These are phyloP conservation scores for Paraleonurus japonicus DNA, from an alignment of 257 asterid species.

Conservation along the genomic window DNA sequence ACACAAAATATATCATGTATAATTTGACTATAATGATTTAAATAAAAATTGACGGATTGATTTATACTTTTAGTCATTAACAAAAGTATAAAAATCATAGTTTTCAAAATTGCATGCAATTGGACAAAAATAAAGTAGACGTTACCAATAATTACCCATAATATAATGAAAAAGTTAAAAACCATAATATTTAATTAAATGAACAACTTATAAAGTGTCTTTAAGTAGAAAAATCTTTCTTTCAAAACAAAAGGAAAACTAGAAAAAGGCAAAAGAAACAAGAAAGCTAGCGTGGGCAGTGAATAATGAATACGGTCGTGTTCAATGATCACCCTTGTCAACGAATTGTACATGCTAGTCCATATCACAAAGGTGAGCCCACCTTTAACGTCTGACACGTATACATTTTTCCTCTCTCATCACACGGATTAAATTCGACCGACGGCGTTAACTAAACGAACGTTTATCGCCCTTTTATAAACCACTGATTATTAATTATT, in stretches of 20 bases:
- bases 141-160: neutral
- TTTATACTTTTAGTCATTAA: no score
- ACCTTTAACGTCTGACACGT: constrained; percentile 14
- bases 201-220: neutral
- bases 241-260: neutral
- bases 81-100: neutral
- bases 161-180: neutral
- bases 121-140: neutral
- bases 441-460: no score
- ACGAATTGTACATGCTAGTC: constrained; percentile 18
- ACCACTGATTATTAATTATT: neutral
- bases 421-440: neutral
- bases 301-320: neutral
- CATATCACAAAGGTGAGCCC: constrained; percentile 21
- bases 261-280: neutral
- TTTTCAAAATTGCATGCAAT: neutral
- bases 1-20: no score
- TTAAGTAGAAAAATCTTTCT: neutral
- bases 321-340: constrained; percentile 25
- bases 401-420: neutral
- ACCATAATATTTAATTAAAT: neutral
- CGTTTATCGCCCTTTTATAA: no score
- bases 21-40: no score
- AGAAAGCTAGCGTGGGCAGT: constrained; percentile 22
- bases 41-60: no score